phyloP scores from a whole-genome alignment of 768 basidiomycete species.

The Rubroboletus pulcherrimus region DNA sequence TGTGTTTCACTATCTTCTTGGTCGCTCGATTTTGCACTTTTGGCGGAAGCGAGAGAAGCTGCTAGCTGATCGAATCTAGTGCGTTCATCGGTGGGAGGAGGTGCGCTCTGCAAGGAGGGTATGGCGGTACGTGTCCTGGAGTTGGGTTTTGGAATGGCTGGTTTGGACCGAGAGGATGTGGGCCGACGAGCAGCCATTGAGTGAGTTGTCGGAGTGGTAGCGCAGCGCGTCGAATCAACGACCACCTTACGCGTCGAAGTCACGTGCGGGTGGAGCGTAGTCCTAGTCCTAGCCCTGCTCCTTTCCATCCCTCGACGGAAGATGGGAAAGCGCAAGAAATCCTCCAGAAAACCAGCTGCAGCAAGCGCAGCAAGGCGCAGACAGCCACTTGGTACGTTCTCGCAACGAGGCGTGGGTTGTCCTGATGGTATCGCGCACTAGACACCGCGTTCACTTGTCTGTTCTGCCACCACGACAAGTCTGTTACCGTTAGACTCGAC shows the following conservation, averaged over 20 bases:
- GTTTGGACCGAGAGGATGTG: conserved; percentile 43
- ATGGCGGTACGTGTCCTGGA: conserved; percentile 49
- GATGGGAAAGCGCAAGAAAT: conserved; percentile 93
- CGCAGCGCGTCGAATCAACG: conserved; percentile 31
- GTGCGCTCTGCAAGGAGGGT: conserved; percentile 29
- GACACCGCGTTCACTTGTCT: conserved; percentile 84
- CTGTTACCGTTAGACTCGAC: conserved; percentile 80
- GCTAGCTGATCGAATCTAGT: conserved; percentile 18
- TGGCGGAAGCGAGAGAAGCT: conserved; percentile 23
- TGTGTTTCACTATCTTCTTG: conserved; percentile 64
- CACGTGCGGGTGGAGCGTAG: conserved; percentile 26
- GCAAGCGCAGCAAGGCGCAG: conserved; percentile 59
- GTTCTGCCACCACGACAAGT: conserved; percentile 88
- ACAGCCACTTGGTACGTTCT: conserved; percentile 62
- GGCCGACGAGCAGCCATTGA: conserved; percentile 66
- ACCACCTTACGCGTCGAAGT: conserved; percentile 27
- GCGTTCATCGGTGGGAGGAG: conserved; percentile 20
- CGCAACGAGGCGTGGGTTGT: not conserved
- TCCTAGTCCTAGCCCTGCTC: not conserved
- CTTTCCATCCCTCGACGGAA: not conserved
- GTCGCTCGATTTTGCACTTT: conserved; percentile 25
- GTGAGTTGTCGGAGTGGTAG: conserved; percentile 7
- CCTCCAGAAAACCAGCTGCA: conserved; percentile 73
- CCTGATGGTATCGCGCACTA: conserved; percentile 28
- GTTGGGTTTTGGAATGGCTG: conserved; percentile 28